Evolutionary conservation across 371 early-diverging fungal species (phyloP), one percentile per base, ranked within the genome.

Genomic region (Dinochytrium kinnereticum): DNA sequence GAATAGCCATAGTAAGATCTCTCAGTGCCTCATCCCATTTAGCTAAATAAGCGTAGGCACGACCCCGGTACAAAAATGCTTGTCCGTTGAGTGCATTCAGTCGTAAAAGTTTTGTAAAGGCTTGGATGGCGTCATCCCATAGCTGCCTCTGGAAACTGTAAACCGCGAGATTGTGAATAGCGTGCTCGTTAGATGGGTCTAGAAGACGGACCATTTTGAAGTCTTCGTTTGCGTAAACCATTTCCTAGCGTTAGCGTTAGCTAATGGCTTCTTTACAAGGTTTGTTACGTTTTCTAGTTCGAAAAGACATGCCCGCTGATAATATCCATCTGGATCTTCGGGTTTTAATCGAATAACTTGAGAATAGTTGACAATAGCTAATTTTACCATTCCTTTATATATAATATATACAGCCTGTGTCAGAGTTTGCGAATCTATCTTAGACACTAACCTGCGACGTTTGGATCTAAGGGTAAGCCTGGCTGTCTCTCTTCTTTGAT

Each of bases 221-320:
- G 71, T 86, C 86, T 70, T 86, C 84, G 61, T 82, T 84, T 2
- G 86, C 86, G 70, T 84, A 84, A 0, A 83, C 83, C 57, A 69
- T 75, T 80, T 86, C 86, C 81, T 81, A 40, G n/a, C n/a, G n/a
- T n/a, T n/a, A 30, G 28, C 33, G 36, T 24, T 51, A n/a, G 17
- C n/a, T 26, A 51, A 50, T 33, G 39, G 67, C 7, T 3, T 40
- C 44, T n/a, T 28, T 28, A 15, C 33, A 40, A 44, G 28, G 19
- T 34, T 10, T 61, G 51, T 44, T 73, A 84, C 85, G 59, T 86
- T 78, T 65, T 86, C 86, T 0, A 70, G 57, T 59, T 86, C 84
- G 68, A 84, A 86, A 30, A 84, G 68, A 34, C 80, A 78, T 1
- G 86, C 86, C 28, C 86, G 69, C 31, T 84, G 81, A 68, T 78